Conservation (phyloP, 768 basidiomycete species). For the Suillus americanus region DNA sequence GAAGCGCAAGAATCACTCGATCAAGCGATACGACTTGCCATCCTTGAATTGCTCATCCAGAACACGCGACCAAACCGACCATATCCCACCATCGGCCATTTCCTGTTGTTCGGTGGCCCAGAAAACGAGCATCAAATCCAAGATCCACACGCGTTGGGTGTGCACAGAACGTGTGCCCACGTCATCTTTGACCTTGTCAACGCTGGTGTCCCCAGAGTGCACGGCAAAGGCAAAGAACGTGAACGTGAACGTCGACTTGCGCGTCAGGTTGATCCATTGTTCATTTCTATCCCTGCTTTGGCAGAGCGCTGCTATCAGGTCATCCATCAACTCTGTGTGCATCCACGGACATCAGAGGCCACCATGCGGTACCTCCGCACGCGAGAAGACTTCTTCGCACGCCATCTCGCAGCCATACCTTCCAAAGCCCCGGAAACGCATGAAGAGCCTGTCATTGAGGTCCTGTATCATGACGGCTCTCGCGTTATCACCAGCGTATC, state of each 20-base stretch:
- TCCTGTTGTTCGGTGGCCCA: slow-evolving; percentile 73
- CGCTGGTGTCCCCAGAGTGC: slow-evolving; percentile 63
- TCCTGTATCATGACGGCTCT: slow-evolving; percentile 71
- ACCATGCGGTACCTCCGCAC: slow-evolving; percentile 86
- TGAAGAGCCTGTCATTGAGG: slow-evolving; percentile 51
- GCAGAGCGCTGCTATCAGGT: slow-evolving; percentile 87
- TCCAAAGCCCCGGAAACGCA: slow-evolving; percentile 53
- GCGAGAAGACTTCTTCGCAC: slow-evolving; percentile 84
- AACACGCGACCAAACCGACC: slow-evolving; percentile 62
- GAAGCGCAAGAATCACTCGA: slow-evolving; percentile 47
- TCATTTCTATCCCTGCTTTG: slow-evolving; percentile 65
- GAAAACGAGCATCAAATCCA: slow-evolving; percentile 66
- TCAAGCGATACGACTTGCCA: slow-evolving; percentile 72
- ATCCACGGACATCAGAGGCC: slow-evolving; percentile 77
- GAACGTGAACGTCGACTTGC: slow-evolving; percentile 28
- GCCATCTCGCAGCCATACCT: slow-evolving; percentile 80
- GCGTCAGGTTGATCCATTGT: slow-evolving; percentile 48
- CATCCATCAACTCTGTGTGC: slow-evolving; percentile 84
- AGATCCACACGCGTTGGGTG: slow-evolving; percentile 75
- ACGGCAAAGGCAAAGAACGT: slow-evolving; percentile 41
- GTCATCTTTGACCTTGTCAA: slow-evolving; percentile 78
- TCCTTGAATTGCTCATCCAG: slow-evolving; percentile 79
- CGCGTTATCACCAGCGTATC: slow-evolving; percentile 67
- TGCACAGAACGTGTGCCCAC: slow-evolving; percentile 72
- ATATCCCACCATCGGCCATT: slow-evolving; percentile 86